phyloP scores from a whole-genome alignment of 495 filamentous ascomycete species.

The Lepraria neglecta region DNA sequence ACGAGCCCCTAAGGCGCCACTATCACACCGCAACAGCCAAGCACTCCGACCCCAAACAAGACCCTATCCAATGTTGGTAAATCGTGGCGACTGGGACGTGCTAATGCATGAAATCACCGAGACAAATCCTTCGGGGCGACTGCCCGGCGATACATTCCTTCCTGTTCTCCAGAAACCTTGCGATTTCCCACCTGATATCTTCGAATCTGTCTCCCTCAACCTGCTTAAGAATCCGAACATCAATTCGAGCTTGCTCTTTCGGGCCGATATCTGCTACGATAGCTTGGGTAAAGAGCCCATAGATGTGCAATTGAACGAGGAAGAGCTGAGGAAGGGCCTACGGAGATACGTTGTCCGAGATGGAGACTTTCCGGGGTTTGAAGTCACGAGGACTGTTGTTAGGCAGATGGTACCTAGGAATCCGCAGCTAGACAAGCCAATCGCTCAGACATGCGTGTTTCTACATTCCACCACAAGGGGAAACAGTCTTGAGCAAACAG shows the following conservation, averaged over 20 bases:
- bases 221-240: constrained; percentile 65
- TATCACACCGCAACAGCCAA: background rate
- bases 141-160: constrained; percentile 24
- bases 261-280: constrained; percentile 74
- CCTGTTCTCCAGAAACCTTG: constrained; percentile 25
- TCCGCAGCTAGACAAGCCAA: constrained; percentile 58
- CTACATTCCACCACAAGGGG: constrained; percentile 24
- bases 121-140: constrained; percentile 6
- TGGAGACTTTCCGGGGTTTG: constrained; percentile 45
- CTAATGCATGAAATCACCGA: background rate
- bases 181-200: constrained; percentile 23
- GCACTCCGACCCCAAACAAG: too few species aligned
- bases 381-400: constrained; percentile 55
- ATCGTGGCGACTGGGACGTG: background rate
- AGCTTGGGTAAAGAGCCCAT: constrained; percentile 30
- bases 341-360: constrained; percentile 27
- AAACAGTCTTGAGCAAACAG: constrained; percentile 30
- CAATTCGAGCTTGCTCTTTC: constrained; percentile 74
- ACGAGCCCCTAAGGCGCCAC: constrained; percentile 5
- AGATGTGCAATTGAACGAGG: background rate
- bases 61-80: constrained; percentile 9
- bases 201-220: constrained; percentile 26
- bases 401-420: constrained; percentile 77
- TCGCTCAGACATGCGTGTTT: constrained; percentile 77
- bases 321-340: constrained; percentile 10